Conservation (phyloP, 2,329 filamentous ascomycete genomes). For the Xylaria arbuscula region DNA sequence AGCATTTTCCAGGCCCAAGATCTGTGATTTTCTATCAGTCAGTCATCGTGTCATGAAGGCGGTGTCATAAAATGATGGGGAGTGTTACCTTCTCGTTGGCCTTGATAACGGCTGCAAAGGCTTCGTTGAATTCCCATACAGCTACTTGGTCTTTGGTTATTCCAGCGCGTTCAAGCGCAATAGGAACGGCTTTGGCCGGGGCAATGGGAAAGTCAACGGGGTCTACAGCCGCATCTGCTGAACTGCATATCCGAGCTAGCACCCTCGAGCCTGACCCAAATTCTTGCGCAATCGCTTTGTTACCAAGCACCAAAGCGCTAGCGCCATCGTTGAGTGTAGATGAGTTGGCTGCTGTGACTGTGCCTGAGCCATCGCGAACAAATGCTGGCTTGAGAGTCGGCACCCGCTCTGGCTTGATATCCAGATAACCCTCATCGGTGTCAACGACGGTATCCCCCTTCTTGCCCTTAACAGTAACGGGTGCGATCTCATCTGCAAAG, state of each 20-base stretch:
- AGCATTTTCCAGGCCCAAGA: conserved; percentile 81
- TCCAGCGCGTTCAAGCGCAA: conserved; percentile 87
- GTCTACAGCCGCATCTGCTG: conserved; percentile 90
- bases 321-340: conserved; percentile 96
- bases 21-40: conserved; percentile 58
- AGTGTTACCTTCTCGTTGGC: conserved; percentile 82
- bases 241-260: conserved; percentile 85
- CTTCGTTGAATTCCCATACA: conserved; percentile 98
- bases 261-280: conserved; percentile 83
- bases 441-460: conserved; percentile 85
- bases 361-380: conserved; percentile 83
- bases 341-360: conserved; percentile 93
- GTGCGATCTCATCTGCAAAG: conserved; percentile 90
- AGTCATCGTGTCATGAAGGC: neutral
- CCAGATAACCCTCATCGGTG: conserved; percentile 89
- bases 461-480: conserved; percentile 84
- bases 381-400: conserved; percentile 91
- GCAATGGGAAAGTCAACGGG: conserved; percentile 95
- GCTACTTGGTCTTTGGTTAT: conserved; percentile 92
- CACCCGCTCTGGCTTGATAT: conserved; percentile 88
- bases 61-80: neutral
- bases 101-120: conserved; percentile 94
- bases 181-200: conserved; percentile 89
- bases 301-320: conserved; percentile 87
- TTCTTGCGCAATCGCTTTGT: conserved; percentile 80